phyloP scores from a whole-genome alignment of 768 basidiomycete genomes.

The Leccinum olivaceopallidum region DNA sequence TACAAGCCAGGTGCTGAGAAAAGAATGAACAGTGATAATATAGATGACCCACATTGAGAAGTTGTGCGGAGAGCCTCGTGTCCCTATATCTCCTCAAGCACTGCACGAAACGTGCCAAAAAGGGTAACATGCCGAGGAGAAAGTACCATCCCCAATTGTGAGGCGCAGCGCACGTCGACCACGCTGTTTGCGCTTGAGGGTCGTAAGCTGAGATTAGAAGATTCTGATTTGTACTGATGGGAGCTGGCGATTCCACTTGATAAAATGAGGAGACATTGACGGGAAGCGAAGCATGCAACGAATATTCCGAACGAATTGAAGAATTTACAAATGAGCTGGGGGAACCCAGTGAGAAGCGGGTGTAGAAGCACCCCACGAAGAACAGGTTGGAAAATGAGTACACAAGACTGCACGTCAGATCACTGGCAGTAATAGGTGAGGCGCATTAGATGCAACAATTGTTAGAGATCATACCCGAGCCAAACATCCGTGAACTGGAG shows the following conservation, averaged over 20 bases:
- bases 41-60: constrained; percentile 72
- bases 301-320: background rate
- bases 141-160: constrained; percentile 65
- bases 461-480: constrained; percentile 60
- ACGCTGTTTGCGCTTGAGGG: constrained; percentile 44
- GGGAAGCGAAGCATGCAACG: background rate
- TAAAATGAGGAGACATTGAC: background rate
- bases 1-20: constrained; percentile 3
- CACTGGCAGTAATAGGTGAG: constrained; percentile 42
- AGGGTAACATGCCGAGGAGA: constrained; percentile 62
- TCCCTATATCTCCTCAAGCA: constrained; percentile 87
- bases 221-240: background rate
- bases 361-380: constrained; percentile 75
- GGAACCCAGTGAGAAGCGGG: constrained; percentile 13
- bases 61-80: constrained; percentile 69
- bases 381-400: constrained; percentile 76
- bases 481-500: constrained; percentile 83
- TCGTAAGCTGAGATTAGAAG: constrained; percentile 14
- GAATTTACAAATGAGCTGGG: background rate
- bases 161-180: constrained; percentile 41
- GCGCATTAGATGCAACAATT: background rate
- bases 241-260: background rate
- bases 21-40: background rate
- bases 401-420: constrained; percentile 78
- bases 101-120: constrained; percentile 78